Evolutionary conservation across 768 basidiomycete species (phyloP), one percentile per base, ranked within the genome.

Genomic region (Leccinellum rugosiceps): DNA sequence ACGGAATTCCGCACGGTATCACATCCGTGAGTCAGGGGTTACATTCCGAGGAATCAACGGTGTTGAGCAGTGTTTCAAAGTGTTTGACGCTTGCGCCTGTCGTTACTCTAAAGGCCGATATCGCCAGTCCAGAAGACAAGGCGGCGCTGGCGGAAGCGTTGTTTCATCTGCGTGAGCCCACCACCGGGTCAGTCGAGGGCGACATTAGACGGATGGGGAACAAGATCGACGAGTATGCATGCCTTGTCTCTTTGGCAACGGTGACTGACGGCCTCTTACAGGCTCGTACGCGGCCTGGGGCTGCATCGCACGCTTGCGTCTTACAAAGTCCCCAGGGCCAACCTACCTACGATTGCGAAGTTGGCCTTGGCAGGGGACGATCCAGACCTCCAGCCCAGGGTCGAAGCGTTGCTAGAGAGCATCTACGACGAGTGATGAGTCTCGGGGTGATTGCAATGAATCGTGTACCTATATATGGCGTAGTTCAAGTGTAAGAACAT

Each of bases 1-100:
- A 91, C 65, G 73, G 77, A 52, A 90, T 93, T 55, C 87, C 89
- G 21, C 90, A 93, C 68, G 90, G 90, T 9, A 87, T 90, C 59
- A 91, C 90, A 4, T 90, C 89, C n/a, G 88, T 88, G 59, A 71
- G 83, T 65, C 17, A 21, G 35, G 17, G 5, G 55, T 47, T 48
- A 52, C 55, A 17, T 47, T 56, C 49, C 41, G 47, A 52, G 49
- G 45, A 64, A 32, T 56, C 30, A 58, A 30, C 54, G 23, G 13
- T 38, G 19, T 14, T 45, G 6, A 52, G 23, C 23, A 3, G 19
- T 13, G 2, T 48, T 53, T 32, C 38, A 41, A 52, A 90, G 88
- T 90, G 89, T 68, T 75, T 90, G 53, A 90, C 88, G 6, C 79
- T 91, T 23, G 80, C 83, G 4, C 80, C 87, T 1, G 84, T 84